These are phyloP conservation scores for Phaeosphaeria sp. DNA, from an alignment of 2,329 filamentous ascomycete species.

Conservation along the genomic window DNA sequence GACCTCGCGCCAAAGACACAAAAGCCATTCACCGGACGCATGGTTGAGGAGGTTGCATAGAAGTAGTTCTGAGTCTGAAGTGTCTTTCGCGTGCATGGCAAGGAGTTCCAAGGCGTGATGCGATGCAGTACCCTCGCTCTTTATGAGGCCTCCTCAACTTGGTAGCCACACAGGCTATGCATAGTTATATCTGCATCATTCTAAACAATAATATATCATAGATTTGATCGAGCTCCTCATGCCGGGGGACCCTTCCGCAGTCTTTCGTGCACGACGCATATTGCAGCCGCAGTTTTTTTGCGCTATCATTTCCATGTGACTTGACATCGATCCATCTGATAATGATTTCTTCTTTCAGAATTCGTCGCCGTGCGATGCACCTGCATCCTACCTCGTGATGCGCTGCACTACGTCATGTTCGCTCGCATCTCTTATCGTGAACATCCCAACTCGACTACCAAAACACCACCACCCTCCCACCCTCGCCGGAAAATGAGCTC, in stretches of 20 bases:
- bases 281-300: too few relatives aligned
- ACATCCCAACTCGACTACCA: not conserved
- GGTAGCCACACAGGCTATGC: not conserved
- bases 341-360: not conserved
- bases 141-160: not conserved
- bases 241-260: too few relatives aligned
- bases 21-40: slow-evolving; percentile 38
- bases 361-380: not conserved
- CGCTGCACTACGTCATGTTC: not conserved
- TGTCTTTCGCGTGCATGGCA: not conserved
- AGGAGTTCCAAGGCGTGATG: not conserved
- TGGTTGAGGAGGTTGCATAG: slow-evolving; percentile 48
- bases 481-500: slow-evolving; percentile 5
- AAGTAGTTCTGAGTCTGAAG: not conserved
- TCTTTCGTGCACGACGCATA: too few relatives aligned
- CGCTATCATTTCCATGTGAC: too few relatives aligned
- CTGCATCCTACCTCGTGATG: not conserved
- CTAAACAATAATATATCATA: not conserved
- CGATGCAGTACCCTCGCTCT: not conserved
- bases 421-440: not conserved
- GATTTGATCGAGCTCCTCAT: not conserved
- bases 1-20: slow-evolving; percentile 29
- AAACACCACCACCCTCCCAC: not conserved
- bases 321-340: too few relatives aligned
- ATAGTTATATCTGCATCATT: not conserved